These are phyloP conservation scores for Pseudogymnoascus sp. DNA, from an alignment of 2,329 filamentous ascomycete species.

Conservation along the genomic window DNA sequence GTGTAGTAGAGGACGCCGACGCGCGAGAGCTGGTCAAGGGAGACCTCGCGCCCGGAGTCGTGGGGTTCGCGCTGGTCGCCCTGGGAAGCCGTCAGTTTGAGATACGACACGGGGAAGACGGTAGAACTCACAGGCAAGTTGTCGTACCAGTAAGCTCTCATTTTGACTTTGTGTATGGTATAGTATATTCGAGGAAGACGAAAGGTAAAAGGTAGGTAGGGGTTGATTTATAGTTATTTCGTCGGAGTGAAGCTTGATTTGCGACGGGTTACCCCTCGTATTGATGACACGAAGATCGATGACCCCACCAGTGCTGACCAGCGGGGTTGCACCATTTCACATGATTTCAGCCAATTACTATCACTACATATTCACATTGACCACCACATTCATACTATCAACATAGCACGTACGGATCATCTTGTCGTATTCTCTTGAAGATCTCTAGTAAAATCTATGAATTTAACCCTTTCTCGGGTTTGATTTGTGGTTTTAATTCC, in stretches of 20 bases:
- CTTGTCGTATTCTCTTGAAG: background rate
- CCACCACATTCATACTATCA: constrained; percentile 2
- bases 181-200: background rate
- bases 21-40: constrained; percentile 54
- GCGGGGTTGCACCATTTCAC: constrained; percentile 8
- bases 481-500: background rate
- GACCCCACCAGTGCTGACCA: constrained; percentile 1
- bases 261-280: background rate
- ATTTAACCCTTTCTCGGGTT: background rate
- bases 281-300: background rate
- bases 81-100: constrained; percentile 36
- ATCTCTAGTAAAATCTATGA: background rate
- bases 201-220: background rate
- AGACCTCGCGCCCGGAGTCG: constrained; percentile 68
- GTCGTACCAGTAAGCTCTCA: constrained; percentile 67
- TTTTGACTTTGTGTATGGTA: constrained; percentile 29
- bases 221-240: constrained; percentile 5
- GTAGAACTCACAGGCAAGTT: constrained; percentile 45
- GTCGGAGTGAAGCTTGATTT: background rate
- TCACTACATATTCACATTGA: background rate
- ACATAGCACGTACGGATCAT: background rate
- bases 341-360: constrained; percentile 7
- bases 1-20: constrained; percentile 76
- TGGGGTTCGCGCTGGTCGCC: constrained; percentile 90
- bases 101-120: constrained; percentile 3